Base-by-base conservation (phyloP, 345 rosid species). In the Hevea brasiliensis region DNA sequence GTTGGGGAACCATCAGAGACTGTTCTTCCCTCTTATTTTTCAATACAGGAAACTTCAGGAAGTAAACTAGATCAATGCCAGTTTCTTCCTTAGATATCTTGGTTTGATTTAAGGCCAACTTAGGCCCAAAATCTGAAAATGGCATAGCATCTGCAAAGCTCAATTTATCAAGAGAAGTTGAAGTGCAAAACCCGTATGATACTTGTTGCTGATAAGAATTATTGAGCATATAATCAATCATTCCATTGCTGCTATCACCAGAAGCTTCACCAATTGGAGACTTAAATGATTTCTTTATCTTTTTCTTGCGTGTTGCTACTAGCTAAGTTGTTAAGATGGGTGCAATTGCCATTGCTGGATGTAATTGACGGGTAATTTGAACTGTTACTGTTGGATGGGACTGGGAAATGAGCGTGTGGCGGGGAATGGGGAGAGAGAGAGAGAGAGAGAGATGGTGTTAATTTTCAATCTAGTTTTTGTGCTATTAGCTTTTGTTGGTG, bases 131-230 rank as follows among this genome's bases (percentile, higher is more conserved):
- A 73, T 94, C 97, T 0, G 94, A 89, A 45, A 94, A 90, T 45
- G 89, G 97, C 98, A 92, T 92, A 74, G 89, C 93, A 68, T 92
- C 97, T 3, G 92, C 90, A 15, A 92, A 92, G 81, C 90, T 89
- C 71, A 89, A 68, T 71, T 85, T 89, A 50, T 93, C 98, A 5
- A 89, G 81, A 57, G 91, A 79, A 68, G 84, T 54, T 21, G 94
- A 77, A 41, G 83, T 76, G 17, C 84, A 77, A 60, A 87, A 84
- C 61, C 86, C 85, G 0, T 83, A 68, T 24, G 89, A 78, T 14
- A 70, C 81, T 23, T 85, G 86, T n/a, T n/a, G n/a, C n/a, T n/a
- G n/a, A 10, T 73, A 86, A 67, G 76, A 75, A 73, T 68, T 81
- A 23, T 76, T 81, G 74, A 92, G 73, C 88, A 89, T 84, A 42